Evolutionary conservation across 2,329 filamentous ascomycete species (phyloP).

Genomic region (Aspergillus sp.): DNA sequence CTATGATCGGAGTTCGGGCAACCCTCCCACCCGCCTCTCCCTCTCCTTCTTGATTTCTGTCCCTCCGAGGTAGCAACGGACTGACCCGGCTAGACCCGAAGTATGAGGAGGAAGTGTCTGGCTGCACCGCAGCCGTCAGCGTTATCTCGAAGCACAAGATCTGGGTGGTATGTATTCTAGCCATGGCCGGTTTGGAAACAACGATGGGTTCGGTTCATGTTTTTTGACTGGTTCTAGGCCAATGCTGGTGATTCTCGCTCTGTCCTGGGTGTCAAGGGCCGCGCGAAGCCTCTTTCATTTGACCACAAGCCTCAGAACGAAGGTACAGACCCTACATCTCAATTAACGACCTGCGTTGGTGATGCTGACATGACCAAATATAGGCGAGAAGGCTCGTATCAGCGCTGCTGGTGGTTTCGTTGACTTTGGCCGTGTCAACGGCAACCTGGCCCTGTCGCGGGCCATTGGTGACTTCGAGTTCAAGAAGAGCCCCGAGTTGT

Average conservation of each 20-base stretch:
- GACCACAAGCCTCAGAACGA: constrained; percentile 99
- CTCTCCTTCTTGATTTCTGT: neutral
- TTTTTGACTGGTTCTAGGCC: constrained; percentile 60
- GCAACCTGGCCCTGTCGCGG: constrained; percentile 92
- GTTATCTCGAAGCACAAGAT: constrained; percentile 90
- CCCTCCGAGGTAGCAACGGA: constrained; percentile 9
- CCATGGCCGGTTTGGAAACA: neutral
- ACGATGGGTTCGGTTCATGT: constrained; percentile 17
- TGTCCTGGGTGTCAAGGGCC: constrained; percentile 92
- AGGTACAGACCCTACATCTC: constrained; percentile 54
- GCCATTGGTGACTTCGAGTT: constrained; percentile 99
- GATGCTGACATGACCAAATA: constrained; percentile 19
- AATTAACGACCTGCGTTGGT: neutral
- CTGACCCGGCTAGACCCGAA: constrained; percentile 70
- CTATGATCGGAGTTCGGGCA: neutral
- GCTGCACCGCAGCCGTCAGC: constrained; percentile 91
- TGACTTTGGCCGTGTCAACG: constrained; percentile 97
- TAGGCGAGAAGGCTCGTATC: constrained; percentile 94
- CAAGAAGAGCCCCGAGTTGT: constrained; percentile 96
- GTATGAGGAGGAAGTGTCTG: constrained; percentile 97
- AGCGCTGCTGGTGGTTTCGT: constrained; percentile 95
- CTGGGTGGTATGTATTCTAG: constrained; percentile 73
- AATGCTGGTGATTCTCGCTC: constrained; percentile 96
- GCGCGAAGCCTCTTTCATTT: constrained; percentile 96
- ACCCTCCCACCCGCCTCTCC: neutral